Conservation (phyloP, 345 rosid species). For the Sonneratia alba region DNA sequence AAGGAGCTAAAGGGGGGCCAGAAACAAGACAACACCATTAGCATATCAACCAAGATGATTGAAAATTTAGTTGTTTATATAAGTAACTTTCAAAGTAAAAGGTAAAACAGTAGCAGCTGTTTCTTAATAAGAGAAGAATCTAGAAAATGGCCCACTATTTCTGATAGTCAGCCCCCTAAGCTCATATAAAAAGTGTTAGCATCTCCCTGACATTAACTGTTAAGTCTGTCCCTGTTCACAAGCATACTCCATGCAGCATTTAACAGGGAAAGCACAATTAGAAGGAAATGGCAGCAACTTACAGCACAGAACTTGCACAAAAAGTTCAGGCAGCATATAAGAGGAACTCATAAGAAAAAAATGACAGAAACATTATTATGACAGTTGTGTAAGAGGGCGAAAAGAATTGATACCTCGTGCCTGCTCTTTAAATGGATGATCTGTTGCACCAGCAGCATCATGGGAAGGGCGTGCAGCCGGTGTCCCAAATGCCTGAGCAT, state of each 20-base stretch:
- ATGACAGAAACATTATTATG: neutral
- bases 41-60: neutral
- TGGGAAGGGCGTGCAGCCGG: slow-evolving; percentile 34
- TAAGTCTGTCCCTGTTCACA: neutral
- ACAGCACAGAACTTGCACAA: neutral
- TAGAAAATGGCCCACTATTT: neutral
- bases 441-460: slow-evolving; percentile 19
- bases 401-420: slow-evolving; percentile 44
- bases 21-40: slow-evolving; percentile 11
- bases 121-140: neutral
- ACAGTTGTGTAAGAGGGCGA: neutral
- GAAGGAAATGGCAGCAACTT: neutral
- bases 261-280: neutral
- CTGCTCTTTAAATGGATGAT: slow-evolving; percentile 40
- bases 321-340: neutral
- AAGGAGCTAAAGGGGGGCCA: slow-evolving; percentile 56
- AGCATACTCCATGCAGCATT: neutral
- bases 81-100: neutral
- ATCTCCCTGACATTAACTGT: neutral
- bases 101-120: neutral
- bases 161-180: neutral
- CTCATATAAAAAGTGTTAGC: neutral
- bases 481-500: slow-evolving; percentile 92
- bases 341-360: neutral
- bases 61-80: neutral